These are phyloP conservation scores for Zoysia pacifica DNA, from an alignment of 176 grass and related monocot species.

Conservation along the genomic window DNA sequence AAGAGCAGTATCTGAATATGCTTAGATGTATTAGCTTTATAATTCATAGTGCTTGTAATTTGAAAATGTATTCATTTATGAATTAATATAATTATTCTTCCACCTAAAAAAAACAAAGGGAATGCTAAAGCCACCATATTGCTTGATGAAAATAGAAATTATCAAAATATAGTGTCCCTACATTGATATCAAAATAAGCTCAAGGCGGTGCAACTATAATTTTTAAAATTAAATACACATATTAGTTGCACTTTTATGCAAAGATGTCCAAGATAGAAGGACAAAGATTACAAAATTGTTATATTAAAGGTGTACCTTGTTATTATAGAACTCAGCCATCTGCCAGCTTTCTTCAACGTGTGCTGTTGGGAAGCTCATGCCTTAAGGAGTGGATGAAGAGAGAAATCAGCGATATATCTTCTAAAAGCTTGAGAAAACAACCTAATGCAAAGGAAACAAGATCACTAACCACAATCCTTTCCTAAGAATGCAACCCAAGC, in stretches of 20 bases:
- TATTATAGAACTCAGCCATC: conserved; percentile 71
- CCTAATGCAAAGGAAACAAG: background rate
- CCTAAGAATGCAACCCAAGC: conserved; percentile 91
- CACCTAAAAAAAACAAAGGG: too few relatives aligned
- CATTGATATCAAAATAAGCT: background rate
- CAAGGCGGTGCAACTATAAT: background rate
- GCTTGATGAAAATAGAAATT: background rate
- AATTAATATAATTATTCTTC: too few relatives aligned
- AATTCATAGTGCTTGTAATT: too few relatives aligned
- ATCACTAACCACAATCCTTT: conserved; percentile 85
- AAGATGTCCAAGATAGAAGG: background rate
- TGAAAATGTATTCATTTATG: too few relatives aligned
- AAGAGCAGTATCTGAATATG: too few relatives aligned
- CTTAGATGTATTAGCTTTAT: too few relatives aligned
- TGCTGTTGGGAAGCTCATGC: conserved; percentile 63
- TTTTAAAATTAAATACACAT: background rate
- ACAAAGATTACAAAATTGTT: background rate
- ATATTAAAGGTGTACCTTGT: conserved; percentile 47
- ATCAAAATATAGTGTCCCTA: background rate
- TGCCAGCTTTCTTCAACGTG: conserved; percentile 73
- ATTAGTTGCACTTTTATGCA: background rate
- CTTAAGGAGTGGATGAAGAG: conserved; percentile 26
- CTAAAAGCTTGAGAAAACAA: background rate
- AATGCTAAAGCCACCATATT: background rate
- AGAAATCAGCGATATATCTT: conserved; percentile 16